Evolutionary conservation across 2,329 filamentous ascomycete species (phyloP), one percentile per base, ranked within the genome.

Genomic region (Cadophora gregata): DNA sequence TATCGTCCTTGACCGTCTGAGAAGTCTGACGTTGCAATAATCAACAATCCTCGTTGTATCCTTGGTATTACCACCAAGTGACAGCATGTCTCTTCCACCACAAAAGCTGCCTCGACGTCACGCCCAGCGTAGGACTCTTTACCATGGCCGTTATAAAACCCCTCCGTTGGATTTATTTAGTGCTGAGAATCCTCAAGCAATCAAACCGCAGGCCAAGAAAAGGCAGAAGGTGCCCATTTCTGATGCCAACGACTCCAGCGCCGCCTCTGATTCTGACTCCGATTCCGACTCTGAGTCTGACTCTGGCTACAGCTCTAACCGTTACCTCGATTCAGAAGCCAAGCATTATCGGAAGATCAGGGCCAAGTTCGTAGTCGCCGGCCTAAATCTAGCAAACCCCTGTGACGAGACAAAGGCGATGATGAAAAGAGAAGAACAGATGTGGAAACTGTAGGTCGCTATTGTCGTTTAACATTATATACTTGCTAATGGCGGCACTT

Each of bases 301-400:
- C 36, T 59, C 55, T 59, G 33, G 55, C 33, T 59, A 58, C 19
- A 69, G 55, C 29, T 65, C 59, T 42, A 48, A 47, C 45, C 59
- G 55, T 59, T 31, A 47, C 48, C 42, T 33, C 42, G 47, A 58
- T 58, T 64, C n/a, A 29, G 48, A 50, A 45, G 31, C 27, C n/a
- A 68, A 70, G 60, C 71, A 68, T 69, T 70, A 70, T 64, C 3
- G 53, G 56, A 16, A 68, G 58, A 70, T 66, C 24, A 65, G 66
- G 56, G 66, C 65, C 45, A 31, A 71, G 62, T 72, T 68, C 59
- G 65, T 65, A 56, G 63, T 63, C 50, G 67, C 62, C 63, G 64
- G 70, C 19, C 53, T 62, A 21, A 72, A 60, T 33, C 62, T 75
- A 65, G 70, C 66, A 24, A 72, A 74, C 56, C 63, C 66, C 56